These are phyloP conservation scores for Eucalyptus cloeziana DNA, from an alignment of 345 rosid species.

Conservation along the genomic window DNA sequence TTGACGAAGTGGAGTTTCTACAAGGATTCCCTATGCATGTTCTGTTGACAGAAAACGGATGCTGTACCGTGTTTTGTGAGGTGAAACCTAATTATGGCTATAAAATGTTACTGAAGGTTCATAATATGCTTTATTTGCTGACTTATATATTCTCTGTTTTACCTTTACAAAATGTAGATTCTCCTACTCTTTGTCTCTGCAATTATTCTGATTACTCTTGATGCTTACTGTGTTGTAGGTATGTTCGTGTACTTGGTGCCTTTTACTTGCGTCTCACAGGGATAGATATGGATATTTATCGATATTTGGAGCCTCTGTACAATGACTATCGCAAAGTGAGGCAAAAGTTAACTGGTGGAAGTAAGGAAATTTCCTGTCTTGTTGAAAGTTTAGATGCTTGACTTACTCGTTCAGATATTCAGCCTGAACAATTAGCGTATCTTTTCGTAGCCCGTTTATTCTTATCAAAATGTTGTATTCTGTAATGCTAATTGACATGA, in stretches of 20 bases:
- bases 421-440: neutral
- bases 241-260: constrained; percentile 84
- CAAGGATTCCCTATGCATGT: neutral
- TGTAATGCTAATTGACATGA: neutral
- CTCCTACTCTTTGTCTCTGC: neutral
- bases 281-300: constrained; percentile 63
- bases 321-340: constrained; percentile 85
- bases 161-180: neutral
- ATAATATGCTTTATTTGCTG: neutral
- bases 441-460: neutral
- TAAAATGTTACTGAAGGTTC: neutral
- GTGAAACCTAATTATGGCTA: neutral
- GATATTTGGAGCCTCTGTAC: constrained; percentile 75
- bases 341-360: constrained; percentile 47
- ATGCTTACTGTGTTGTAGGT: constrained; percentile 20
- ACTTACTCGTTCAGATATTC: neutral
- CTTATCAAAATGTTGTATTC: neutral
- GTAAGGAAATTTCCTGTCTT: constrained; percentile 20
- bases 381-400: neutral
- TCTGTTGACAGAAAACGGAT: neutral
- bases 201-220: neutral
- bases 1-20: neutral
- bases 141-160: neutral
- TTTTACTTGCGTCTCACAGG: constrained; percentile 84
- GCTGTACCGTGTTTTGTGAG: neutral